Base-by-base conservation (phyloP, 495 filamentous ascomycete species). In the Podospora anserina region DNA sequence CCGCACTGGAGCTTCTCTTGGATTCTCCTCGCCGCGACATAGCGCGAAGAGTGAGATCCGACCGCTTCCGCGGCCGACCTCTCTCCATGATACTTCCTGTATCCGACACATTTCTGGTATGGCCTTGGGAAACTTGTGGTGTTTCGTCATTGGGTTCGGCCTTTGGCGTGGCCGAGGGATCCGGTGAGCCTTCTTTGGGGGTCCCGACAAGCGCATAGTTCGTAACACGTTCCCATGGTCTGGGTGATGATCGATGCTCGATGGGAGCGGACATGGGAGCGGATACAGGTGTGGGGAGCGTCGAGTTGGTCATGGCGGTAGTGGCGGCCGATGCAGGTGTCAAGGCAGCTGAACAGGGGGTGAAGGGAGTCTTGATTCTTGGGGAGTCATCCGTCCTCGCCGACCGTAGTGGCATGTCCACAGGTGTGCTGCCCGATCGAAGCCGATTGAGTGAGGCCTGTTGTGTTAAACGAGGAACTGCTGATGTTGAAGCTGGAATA, bases 1-100 rank as follows among this genome's bases (percentile, higher is more conserved):
- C 87, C 16, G 77, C 76, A 64, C 80, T 82, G 68, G 72, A 74
- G 73, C 74, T 79, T 72, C 75, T 74, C 69, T 78, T 82, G 32
- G 78, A 79, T 3, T 64, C 76, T 27, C 72, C 66, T 65, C 78
- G 75, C 69, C 71, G 74, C 5, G 32, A 28, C 64, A 72, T 26
- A 60, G 77, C 73, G 26, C 78, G 79, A 72, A 49, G 39, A 30
- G 60, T 67, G 39, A 61, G 64, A 19, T 83, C 79, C 62, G 63
- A 66, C 63, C 85, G 77, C 72, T 85, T 87, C 67, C 82, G 78
- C 26, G 87, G 86, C 4, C 87, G 79, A 0, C 87, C 88, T 61
- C 88, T 78, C 64, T 88, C 83, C 79, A 89, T 84, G 61, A 88
- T 85, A 63, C 86, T 81, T n/a, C 70, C 85, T 0, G 84, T 81